Evolutionary conservation across 2,329 filamentous ascomycete species (phyloP).

Genomic region (Aspergillus sp.): DNA sequence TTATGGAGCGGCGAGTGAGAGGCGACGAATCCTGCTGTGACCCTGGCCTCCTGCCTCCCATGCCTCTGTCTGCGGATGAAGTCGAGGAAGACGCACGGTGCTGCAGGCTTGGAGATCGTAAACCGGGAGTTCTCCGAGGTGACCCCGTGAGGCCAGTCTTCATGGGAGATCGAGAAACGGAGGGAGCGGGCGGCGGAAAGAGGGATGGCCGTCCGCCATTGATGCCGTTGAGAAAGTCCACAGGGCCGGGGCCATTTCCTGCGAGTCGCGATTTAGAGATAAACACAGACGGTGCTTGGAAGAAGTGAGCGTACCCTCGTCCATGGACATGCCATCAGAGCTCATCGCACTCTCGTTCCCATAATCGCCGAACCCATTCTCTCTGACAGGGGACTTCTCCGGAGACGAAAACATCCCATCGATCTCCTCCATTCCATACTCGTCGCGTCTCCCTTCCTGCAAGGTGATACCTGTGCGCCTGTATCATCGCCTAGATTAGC

Average conservation of each 20-base stretch:
- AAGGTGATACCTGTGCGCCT: constrained; percentile 87
- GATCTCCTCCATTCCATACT: constrained; percentile 82
- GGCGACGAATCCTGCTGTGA: constrained; percentile 23
- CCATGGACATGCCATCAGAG: constrained; percentile 54
- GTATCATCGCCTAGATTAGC: constrained; percentile 11
- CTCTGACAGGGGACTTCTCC: constrained; percentile 46
- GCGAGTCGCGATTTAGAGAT: too few species aligned
- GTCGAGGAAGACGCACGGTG: constrained; percentile 28
- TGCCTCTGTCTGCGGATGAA: constrained; percentile 26
- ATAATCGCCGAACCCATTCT: constrained; percentile 20
- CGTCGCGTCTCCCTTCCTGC: constrained; percentile 73
- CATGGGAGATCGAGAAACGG: constrained; percentile 37
- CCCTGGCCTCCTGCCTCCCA: constrained; percentile 13
- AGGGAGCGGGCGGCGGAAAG: constrained; percentile 30
- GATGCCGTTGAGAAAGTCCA: constrained; percentile 30
- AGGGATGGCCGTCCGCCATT: constrained; percentile 26
- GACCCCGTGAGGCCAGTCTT: constrained; percentile 36
- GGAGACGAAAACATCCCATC: constrained; percentile 86
- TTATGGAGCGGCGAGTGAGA: constrained; percentile 26
- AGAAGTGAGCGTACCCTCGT: constrained; percentile 43
- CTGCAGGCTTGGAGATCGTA: constrained; percentile 32
- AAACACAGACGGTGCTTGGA: constrained; percentile 7
- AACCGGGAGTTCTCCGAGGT: constrained; percentile 32
- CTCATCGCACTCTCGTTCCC: constrained; percentile 40
- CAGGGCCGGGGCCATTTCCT: constrained; percentile 35